These are phyloP conservation scores for Pseudophaeomoniella oleicola DNA, from an alignment of 2,329 filamentous ascomycete species.

Conservation along the genomic window DNA sequence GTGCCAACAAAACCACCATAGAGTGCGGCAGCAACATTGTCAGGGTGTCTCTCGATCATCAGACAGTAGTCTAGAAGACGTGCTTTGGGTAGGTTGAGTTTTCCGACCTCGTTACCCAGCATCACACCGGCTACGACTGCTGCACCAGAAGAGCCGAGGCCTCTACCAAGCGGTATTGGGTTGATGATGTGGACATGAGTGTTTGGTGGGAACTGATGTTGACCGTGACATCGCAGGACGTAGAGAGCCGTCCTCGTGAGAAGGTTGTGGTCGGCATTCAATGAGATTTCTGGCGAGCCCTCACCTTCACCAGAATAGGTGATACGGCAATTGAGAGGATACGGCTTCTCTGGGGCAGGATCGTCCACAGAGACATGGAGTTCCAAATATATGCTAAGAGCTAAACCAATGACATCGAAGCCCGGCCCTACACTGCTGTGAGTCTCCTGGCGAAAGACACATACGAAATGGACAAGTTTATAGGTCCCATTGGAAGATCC, in stretches of 20 bases:
- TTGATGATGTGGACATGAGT: conserved; percentile 93
- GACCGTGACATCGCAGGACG: conserved; percentile 80
- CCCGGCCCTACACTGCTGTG: conserved; percentile 44
- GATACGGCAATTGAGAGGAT: conserved; percentile 59
- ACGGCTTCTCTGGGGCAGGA: conserved; percentile 13
- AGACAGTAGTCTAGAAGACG: conserved; percentile 89
- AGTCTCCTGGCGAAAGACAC: no score
- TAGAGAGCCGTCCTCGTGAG: conserved; percentile 91
- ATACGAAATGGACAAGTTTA: no score
- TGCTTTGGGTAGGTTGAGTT: conserved; percentile 54
- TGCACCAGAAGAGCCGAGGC: conserved; percentile 86
- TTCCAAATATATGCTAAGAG: conserved; percentile 86
- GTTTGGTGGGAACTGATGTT: conserved; percentile 67
- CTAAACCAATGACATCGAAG: conserved; percentile 92
- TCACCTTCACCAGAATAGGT: conserved; percentile 78
- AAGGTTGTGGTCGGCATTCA: conserved; percentile 77
- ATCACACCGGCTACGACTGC: conserved; percentile 93
- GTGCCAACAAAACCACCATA: conserved; percentile 96
- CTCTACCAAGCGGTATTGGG: conserved; percentile 82
- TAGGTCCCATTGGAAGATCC: no score
- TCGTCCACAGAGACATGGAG: conserved; percentile 61
- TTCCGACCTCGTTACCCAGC: conserved; percentile 76
- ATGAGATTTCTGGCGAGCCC: conserved; percentile 56
- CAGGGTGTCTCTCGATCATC: conserved; percentile 82
- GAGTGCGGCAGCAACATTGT: conserved; percentile 87